Evolutionary conservation across 306 rosid species (phyloP), one percentile per base, ranked within the genome.

Genomic region (Rubus idaeus): DNA sequence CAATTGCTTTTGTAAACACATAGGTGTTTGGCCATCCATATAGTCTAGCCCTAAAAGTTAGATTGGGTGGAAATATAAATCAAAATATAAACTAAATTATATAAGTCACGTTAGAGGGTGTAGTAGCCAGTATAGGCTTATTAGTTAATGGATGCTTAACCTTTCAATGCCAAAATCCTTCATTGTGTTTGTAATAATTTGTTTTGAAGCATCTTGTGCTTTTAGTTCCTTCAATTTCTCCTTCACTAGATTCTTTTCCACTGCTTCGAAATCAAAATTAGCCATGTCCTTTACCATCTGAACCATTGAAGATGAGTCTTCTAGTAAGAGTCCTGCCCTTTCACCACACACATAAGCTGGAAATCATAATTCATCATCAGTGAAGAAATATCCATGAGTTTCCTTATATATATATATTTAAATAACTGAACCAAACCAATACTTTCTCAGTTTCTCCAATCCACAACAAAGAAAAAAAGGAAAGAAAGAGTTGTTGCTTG

Each of bases 21-120:
- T 82, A 82, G 1, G 84, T 82, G 50, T 87, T 78, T 68, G 80
- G 84, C 88, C 88, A 84, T 30, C 88, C 90, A 63, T 77, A 76
- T 44, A 78, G 52, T 45, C 62, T 85, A 67, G 88, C 88, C 60
- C 89, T 87, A 3, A 13, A 67, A 10, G 2, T 23, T 23, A 26
- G 10, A 10, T 61, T 11, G 41, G 8, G 7, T 30, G 6, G 16
- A 58, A 30, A 30, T 4, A 10, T 10, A 60, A 60, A 11, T 60
- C 65, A 37, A 26, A 10, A 23, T 23, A 3, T 6, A 58, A 23
- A 23, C 10, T 58, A 58, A 23, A 3, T 30, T 30, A 30, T 30
- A 30, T 30, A 30, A 30, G 35, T 30, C 35, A 30, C 35, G 35
- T 30, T 1, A 23, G 26, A 23, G 26, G 26, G 13, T 21, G 60